Percentiles rank a stretch among this genome's conserved stretches.
Evolutionary conservation across 192 early-diverging fungal genomes (phyloP).

Genomic region (Coemansia sp.): DNA sequence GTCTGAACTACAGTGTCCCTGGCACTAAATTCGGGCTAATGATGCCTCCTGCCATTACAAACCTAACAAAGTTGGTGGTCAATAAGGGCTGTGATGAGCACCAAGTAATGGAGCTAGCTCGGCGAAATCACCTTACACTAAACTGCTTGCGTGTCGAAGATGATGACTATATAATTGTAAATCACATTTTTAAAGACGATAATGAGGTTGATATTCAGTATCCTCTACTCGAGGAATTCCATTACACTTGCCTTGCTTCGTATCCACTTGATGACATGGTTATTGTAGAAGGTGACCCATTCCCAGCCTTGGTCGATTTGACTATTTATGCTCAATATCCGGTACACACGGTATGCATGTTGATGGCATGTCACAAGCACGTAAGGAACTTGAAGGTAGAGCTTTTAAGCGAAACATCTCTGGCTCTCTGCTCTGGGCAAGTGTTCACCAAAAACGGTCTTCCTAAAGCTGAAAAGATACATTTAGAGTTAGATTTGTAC

Average conservation of each 20-base stretch:
- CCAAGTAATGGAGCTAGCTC: background rate
- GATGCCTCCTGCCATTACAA: background rate
- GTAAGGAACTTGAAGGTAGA: background rate
- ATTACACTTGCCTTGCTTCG: background rate
- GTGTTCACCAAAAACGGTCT: background rate
- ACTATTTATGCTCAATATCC: background rate
- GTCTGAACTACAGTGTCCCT: background rate
- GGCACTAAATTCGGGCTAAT: background rate
- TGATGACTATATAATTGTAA: background rate
- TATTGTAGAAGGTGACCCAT: background rate
- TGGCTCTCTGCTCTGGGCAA: background rate
- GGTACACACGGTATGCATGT: background rate
- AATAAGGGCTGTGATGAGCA: background rate
- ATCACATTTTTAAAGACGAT: background rate
- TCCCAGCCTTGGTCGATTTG: background rate
- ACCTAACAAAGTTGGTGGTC: background rate
- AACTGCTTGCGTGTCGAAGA: background rate
- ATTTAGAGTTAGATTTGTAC: background rate
- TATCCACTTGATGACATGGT: background rate
- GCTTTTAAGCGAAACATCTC: background rate
- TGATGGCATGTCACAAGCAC: background rate
- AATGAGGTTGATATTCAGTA: background rate
- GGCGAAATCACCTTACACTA: background rate
- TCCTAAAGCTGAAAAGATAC: background rate
- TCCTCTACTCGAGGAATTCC: background rate